Conservation (phyloP, 2,329 filamentous ascomycete species). For the Paecilomyces sp. region DNA sequence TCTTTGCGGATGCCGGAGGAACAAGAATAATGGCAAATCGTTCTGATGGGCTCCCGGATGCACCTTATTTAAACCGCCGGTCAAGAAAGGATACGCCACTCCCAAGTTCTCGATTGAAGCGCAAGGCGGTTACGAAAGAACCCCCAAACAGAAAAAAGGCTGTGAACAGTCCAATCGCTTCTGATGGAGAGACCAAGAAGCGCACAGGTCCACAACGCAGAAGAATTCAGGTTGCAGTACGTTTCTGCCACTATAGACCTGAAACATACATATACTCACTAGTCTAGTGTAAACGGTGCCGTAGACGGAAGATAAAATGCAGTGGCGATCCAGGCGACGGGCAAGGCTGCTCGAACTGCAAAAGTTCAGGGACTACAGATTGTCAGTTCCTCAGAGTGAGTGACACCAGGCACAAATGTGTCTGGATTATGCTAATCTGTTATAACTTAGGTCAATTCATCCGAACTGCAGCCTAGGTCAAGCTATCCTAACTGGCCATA, state of each 20-base stretch:
- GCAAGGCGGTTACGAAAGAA: conserved; percentile 18
- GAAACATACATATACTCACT: conserved; percentile 5
- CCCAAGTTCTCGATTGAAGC: conserved; percentile 17
- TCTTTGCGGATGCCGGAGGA: not conserved
- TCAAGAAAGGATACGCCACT: conserved; percentile 15
- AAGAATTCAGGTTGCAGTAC: conserved; percentile 49
- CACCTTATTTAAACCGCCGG: conserved; percentile 14
- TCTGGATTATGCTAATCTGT: not conserved
- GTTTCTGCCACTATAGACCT: not conserved
- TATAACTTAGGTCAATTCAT: conserved; percentile 24
- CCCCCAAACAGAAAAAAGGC: conserved; percentile 10
- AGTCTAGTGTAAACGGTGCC: conserved; percentile 73
- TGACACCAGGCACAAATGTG: not conserved
- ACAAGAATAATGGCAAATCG: conserved; percentile 2
- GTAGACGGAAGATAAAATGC: conserved; percentile 91
- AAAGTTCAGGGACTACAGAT: conserved; percentile 54
- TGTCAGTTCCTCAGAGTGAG: conserved; percentile 76
- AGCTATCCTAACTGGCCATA: conserved; percentile 20
- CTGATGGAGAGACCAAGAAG: conserved; percentile 28
- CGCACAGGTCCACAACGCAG: conserved; percentile 34
- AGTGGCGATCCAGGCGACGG: conserved; percentile 75
- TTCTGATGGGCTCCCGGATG: conserved; percentile 14
- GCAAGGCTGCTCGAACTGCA: conserved; percentile 77
- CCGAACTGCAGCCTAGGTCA: conserved; percentile 17
- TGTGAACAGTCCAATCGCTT: conserved; percentile 13